Evolutionary conservation across 2,329 filamentous ascomycete genomes (phyloP).

Genomic region (Fonsecaea pugnacius): DNA sequence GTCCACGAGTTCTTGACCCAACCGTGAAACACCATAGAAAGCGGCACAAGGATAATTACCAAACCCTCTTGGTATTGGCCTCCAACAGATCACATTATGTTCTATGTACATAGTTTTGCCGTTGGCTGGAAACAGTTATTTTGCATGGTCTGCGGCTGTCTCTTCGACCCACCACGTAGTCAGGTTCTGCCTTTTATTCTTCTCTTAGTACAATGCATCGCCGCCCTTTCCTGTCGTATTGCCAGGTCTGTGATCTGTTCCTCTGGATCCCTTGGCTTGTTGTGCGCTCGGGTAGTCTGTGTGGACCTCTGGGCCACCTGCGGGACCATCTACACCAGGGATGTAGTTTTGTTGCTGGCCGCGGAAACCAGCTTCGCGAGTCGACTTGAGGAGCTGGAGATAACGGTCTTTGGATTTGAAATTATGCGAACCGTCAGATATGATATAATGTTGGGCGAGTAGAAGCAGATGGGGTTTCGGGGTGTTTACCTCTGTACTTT

Average conservation of each 20-base stretch:
- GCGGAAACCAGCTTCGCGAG: conserved; percentile 67
- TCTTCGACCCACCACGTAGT: not conserved
- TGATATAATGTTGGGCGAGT: not conserved
- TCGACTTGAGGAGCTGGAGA: conserved; percentile 65
- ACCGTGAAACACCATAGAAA: not conserved
- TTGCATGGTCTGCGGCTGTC: conserved; percentile 2
- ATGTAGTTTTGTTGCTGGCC: conserved; percentile 68
- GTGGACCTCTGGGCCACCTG: conserved; percentile 34
- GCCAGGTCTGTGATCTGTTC: conserved; percentile 35
- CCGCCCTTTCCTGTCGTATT: conserved; percentile 36
- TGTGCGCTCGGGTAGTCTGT: conserved; percentile 36
- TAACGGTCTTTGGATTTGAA: conserved; percentile 60
- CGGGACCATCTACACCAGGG: conserved; percentile 36
- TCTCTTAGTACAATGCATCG: conserved; percentile 30
- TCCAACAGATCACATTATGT: not conserved
- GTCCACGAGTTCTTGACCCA: not conserved
- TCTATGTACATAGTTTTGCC: conserved; percentile 23
- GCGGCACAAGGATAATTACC: not conserved
- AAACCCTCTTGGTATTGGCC: not conserved
- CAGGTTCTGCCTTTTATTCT: not conserved
- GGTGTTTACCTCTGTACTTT: conserved; percentile 61
- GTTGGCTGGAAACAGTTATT: not conserved
- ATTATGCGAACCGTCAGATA: not conserved
- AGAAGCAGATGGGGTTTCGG: conserved; percentile 22
- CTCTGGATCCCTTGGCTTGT: conserved; percentile 35